A percentile compares a stretch with the other conserved stretches of the same genome.
These are phyloP conservation scores for Cytidiella melzeri DNA, from an alignment of 768 basidiomycete genomes.

Conservation along the genomic window DNA sequence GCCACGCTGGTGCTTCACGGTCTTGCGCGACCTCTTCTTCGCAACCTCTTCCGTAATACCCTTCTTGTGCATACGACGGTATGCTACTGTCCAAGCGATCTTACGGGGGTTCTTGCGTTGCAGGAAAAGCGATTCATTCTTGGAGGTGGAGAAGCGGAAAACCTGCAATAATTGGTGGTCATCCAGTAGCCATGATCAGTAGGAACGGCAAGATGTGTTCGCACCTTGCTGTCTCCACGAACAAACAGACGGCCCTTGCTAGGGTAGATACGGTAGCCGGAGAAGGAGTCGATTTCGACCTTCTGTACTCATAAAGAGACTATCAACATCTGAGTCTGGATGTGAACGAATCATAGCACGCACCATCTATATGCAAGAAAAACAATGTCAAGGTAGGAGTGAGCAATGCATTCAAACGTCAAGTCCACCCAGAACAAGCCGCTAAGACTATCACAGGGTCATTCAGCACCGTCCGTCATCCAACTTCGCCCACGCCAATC, in stretches of 20 bases:
- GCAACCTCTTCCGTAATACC: slow-evolving; percentile 98
- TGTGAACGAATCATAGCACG: slow-evolving; percentile 11
- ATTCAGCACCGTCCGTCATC: slow-evolving; percentile 15
- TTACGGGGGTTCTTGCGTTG: slow-evolving; percentile 99
- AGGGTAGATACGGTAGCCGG: slow-evolving; percentile 96
- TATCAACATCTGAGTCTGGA: slow-evolving; percentile 10
- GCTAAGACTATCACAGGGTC: too few species aligned
- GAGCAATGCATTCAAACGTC: neutral
- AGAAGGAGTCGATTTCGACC: slow-evolving; percentile 98
- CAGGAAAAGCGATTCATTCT: slow-evolving; percentile 93
- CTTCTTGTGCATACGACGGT: slow-evolving; percentile 99
- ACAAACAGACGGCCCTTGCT: slow-evolving; percentile 95
- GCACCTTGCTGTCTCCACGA: slow-evolving; percentile 91
- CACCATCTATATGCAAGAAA: slow-evolving; percentile 15
- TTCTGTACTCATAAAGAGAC: slow-evolving; percentile 47
- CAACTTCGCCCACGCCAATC: slow-evolving; percentile 5
- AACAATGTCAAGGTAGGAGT: neutral
- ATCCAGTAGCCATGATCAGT: too few species aligned
- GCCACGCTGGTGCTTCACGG: slow-evolving; percentile 97
- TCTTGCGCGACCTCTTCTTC: slow-evolving; percentile 96
- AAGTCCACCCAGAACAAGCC: too few species aligned
- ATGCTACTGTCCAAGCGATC: slow-evolving; percentile 94
- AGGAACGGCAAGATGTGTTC: too few species aligned
- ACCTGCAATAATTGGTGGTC: too few species aligned
- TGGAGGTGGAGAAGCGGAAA: slow-evolving; percentile 92